phyloP scores from a whole-genome alignment of 176 grass and related monocot species.

The Eleusine indica region DNA sequence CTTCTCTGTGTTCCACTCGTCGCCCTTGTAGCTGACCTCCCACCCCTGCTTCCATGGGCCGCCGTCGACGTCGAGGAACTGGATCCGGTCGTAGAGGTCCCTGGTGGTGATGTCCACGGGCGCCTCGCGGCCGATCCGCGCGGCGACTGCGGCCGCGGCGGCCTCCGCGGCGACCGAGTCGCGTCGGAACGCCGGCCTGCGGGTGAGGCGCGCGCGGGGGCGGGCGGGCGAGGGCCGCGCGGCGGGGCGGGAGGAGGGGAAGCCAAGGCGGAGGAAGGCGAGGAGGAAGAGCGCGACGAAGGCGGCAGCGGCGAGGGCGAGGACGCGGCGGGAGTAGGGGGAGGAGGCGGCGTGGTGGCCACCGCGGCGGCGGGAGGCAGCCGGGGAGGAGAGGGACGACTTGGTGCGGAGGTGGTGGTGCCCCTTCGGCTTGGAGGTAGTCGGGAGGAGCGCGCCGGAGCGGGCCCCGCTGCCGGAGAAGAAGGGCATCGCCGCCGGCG shows the following conservation, averaged over 20 bases:
- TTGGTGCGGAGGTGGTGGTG: conserved; percentile 60
- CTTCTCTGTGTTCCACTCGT: conserved; percentile 90
- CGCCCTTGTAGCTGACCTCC: conserved; percentile 70
- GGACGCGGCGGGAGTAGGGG: conserved; percentile 51
- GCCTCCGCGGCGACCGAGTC: conserved; percentile 49
- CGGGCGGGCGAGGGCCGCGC: conserved; percentile 6
- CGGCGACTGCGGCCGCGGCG: conserved; percentile 22
- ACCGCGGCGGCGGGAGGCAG: conserved; percentile 47
- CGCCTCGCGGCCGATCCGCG: conserved; percentile 46
- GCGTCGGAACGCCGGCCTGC: conserved; percentile 62
- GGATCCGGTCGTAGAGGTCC: conserved; percentile 94
- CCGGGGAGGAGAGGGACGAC: conserved; percentile 50
- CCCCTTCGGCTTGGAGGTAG: conserved; percentile 51
- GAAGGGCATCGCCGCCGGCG: conserved; percentile 51
- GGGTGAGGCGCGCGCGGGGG: conserved; percentile 53
- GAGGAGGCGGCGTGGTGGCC: conserved; percentile 42
- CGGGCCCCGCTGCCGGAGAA: conserved; percentile 49
- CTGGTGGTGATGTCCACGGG: conserved; percentile 81
- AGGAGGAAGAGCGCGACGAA: conserved; percentile 65
- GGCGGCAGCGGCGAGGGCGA: conserved; percentile 53
- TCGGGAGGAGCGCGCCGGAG: conserved; percentile 52
- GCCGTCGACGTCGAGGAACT: conserved; percentile 80
- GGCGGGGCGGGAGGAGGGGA: conserved; percentile 54
- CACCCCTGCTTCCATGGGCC: conserved; percentile 98
- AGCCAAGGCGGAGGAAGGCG: conserved; percentile 63